A percentile compares a stretch with the other conserved stretches of the same genome.
Conservation (phyloP, 169 alveolate species). For the Plasmodium blacklocki region DNA sequence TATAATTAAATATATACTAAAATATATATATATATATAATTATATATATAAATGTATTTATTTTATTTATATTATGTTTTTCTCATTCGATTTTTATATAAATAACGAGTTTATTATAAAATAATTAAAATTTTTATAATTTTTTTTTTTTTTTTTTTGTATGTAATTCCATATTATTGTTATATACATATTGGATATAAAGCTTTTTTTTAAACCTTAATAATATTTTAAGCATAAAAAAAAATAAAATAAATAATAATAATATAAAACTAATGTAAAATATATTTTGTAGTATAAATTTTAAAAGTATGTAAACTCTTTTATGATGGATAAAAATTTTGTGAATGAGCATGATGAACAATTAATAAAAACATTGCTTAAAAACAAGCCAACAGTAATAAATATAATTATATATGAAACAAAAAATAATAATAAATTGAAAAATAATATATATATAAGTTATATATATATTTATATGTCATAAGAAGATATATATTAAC, state of each 20-base stretch:
- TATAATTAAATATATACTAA: too few species aligned
- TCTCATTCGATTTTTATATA: too few species aligned
- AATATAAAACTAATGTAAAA: not conserved
- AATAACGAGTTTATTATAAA: too few species aligned
- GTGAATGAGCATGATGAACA: constrained; percentile 67
- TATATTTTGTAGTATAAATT: not conserved
- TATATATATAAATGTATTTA: too few species aligned
- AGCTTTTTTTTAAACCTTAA: not conserved
- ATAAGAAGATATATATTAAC: too few species aligned
- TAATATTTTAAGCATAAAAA: not conserved
- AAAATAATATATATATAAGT: not conserved
- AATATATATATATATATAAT: too few species aligned
- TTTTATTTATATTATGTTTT: too few species aligned
- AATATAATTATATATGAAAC: not conserved
- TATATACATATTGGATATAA: too few species aligned
- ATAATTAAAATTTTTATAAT: too few species aligned
- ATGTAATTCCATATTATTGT: too few species aligned
- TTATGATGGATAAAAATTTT: constrained; percentile 68
- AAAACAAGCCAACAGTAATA: constrained; percentile 62
- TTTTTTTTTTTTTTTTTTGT: too few species aligned
- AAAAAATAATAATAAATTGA: not conserved
- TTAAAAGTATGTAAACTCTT: constrained; percentile 1
- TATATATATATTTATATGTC: constrained; percentile 1
- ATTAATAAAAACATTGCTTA: constrained; percentile 45
- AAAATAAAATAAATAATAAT: not conserved